Evolutionary conservation across 768 basidiomycete genomes (phyloP), one percentile per base, ranked within the genome.

Genomic region (Tricholoma terreum): DNA sequence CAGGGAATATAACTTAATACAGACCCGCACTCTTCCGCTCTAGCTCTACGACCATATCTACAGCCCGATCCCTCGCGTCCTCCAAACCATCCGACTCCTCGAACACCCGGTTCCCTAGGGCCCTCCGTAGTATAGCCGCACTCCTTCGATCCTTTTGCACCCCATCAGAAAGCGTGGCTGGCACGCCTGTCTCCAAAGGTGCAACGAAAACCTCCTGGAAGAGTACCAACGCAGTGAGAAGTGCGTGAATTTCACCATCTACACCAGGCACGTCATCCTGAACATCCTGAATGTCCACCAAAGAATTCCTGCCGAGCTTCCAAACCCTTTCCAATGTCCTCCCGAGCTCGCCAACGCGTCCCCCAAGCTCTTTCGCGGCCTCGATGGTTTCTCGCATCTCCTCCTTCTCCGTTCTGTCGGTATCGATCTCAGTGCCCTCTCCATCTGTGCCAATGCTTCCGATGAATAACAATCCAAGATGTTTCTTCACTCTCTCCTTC

Each of bases 1-100:
- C 11, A 48, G 14, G 33, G 4, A 21, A 31, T 24, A 34, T 35
- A 15, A 10, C 4, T 54, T 34, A 60, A 22, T 50, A 35, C 58
- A 65, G 48, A 1, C 66, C 62, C 19, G 58, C 54, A 57, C 69
- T 67, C 61, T 60, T 67, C 61, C 76, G 69, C 65, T 79, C 78
- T 27, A 69, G 63, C 34, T 77, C 78, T 17, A 79, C 75, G 54
- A 91, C 76, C 76, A 86, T 75, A 72, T 92, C 90, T 48, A 90
- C 87, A 34, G 84, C 85, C n/a, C 78, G 72, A 69, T 92, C 90
- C 56, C 85, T 77, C 48, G 89, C 89, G 58, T 91, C 89, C 68
- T 92, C 90, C 53, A 91, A 67, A 24, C 69, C 67, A 33, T 62
- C 63, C 58, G 34, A 58, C 56, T 65, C 61, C 51, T 81, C 79